A percentile compares a stretch with the other conserved stretches of the same genome.
phyloP scores from a whole-genome alignment of 306 rosid genomes.

The Medicago arabica region DNA sequence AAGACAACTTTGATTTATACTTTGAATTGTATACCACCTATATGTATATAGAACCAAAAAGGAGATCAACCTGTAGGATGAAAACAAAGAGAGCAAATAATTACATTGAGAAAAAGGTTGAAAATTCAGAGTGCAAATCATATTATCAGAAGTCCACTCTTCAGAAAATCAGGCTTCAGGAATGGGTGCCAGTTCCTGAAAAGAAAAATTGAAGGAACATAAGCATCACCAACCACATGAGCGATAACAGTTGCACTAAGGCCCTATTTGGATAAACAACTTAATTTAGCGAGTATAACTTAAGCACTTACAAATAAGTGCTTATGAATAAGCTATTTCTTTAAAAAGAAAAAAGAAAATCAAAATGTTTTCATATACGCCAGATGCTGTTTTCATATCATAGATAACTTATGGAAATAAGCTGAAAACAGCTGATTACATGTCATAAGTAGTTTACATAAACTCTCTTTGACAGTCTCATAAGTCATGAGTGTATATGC shows the following conservation, averaged over 20 bases:
- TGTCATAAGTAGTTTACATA: too few species aligned
- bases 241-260: constrained; percentile 4
- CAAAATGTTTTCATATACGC: too few species aligned
- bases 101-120: constrained; percentile 22
- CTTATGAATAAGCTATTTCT: too few species aligned
- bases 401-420: too few species aligned
- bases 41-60: constrained; percentile 31
- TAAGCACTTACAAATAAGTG: too few species aligned
- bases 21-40: constrained; percentile 40
- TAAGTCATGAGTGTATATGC: too few species aligned
- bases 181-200: constrained; percentile 68
- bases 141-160: constrained; percentile 23
- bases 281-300: too few species aligned
- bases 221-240: constrained; percentile 31
- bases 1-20: constrained; percentile 47
- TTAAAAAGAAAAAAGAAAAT: too few species aligned
- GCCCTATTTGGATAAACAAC: too few species aligned
- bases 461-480: too few species aligned
- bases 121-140: not conserved
- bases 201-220: constrained; percentile 40
- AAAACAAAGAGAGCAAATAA: constrained; percentile 31
- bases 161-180: constrained; percentile 69
- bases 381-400: too few species aligned
- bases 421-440: too few species aligned
- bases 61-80: constrained; percentile 30